Conservation (phyloP, 2,329 filamentous ascomycete genomes). For the Apiospora hydei region DNA sequence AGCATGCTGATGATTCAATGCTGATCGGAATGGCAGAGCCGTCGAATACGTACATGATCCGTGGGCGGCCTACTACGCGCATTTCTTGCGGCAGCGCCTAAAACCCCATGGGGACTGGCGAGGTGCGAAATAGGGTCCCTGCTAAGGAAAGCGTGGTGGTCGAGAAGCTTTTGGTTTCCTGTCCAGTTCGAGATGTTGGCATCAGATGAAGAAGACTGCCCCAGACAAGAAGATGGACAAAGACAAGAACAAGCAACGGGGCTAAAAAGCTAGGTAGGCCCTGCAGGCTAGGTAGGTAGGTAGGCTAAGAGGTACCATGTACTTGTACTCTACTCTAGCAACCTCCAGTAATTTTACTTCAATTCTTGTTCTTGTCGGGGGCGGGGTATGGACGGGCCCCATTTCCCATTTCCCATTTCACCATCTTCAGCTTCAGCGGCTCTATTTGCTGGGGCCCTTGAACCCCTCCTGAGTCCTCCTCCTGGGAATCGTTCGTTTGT, state of each 20-base stretch:
- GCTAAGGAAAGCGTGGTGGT: neutral
- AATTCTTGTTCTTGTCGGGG: neutral
- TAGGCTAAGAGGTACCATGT: too few relatives aligned
- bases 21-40: slow-evolving; percentile 14
- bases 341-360: neutral
- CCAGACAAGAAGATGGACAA: neutral
- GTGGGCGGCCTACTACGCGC: neutral
- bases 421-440: neutral
- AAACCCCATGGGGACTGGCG: neutral
- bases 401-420: too few relatives aligned
- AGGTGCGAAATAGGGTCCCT: slow-evolving; percentile 6
- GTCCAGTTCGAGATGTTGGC: neutral
- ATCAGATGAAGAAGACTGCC: slow-evolving; percentile 4
- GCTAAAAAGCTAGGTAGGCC: neutral
- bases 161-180: neutral
- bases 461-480: neutral
- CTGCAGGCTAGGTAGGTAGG: too few relatives aligned
- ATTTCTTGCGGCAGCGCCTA: neutral
- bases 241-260: neutral
- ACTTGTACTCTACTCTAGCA: too few relatives aligned
- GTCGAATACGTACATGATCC: slow-evolving; percentile 1
- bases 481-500: neutral
- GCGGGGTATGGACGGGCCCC: slow-evolving; percentile 8
- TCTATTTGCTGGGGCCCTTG: neutral
- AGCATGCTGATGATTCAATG: neutral